Evolutionary conservation across 2,329 filamentous ascomycete species (phyloP), one percentile per base, ranked within the genome.

Genomic region (Macrophomina pseudophaseolina): DNA sequence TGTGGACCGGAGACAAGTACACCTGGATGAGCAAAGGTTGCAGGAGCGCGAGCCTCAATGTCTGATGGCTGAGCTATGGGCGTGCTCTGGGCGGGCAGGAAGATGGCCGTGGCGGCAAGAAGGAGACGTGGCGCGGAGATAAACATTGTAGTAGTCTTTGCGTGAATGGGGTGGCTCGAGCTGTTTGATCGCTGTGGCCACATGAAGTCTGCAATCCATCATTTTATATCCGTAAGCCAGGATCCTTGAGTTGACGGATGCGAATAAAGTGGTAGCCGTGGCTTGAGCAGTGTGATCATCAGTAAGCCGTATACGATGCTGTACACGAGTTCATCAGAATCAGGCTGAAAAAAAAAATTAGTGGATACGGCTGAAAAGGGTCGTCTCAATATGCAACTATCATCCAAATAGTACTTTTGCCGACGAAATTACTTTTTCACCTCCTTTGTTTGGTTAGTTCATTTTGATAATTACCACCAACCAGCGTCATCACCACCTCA

Each of bases 71-170:
- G 49, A 16, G 23, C 2, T 7, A 52, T 4, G 28, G 49, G 49
- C 5, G 46, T 49, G n/a, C n/a, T 28, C n/a, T 11, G 16, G 6
- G 5, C 46, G n/a, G 23, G 46, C 7, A 30, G 46, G 18, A 49
- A 30, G 46, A 74, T 74, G 14, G 74, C 76, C n/a, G 77, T 76
- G 2, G 73, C 76, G 5, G 71, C 75, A 11, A 77, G 79, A 67
- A 75, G 73, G 48, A 70, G 73, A 8, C 58, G 69, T 7, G 38
- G 23, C 5, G n/a, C 23, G 6, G 46, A 49, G 46, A 49, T 8
- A 9, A 28, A 28, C 46, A 49, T 49, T 23, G 46, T 49, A 18
- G 18, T 3, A 28, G 18, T n/a, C 8, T 11, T 4, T 49, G n/a
- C 6, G 12, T 9, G 46, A 49, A 18, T 8, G 2, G 46, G n/a